phyloP scores from a whole-genome alignment of 2,329 filamentous ascomycete genomes.

The Penicillium concentricum region DNA sequence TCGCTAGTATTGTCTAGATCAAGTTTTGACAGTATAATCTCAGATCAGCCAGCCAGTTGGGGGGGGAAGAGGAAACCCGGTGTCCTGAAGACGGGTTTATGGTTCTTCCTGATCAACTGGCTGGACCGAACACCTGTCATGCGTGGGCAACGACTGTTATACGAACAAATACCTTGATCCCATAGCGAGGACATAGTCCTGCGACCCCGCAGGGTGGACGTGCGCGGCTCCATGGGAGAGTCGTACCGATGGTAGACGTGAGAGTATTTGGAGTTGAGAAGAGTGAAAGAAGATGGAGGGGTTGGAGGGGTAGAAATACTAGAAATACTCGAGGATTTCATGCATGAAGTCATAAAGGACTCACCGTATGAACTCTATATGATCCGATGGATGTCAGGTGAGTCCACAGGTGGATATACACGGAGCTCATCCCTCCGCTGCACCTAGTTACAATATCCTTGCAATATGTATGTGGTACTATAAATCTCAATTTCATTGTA shows the following conservation, averaged over 20 bases:
- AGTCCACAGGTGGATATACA: neutral
- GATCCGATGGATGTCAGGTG: neutral
- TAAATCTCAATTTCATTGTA: neutral
- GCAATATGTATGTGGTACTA: too few species aligned
- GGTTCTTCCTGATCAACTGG: neutral
- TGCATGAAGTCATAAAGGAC: neutral
- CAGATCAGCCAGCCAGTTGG: slow-evolving; percentile 53
- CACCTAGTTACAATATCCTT: neutral
- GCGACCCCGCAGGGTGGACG: slow-evolving; percentile 12
- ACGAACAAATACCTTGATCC: slow-evolving; percentile 47
- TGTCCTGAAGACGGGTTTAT: neutral
- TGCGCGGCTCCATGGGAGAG: slow-evolving; percentile 33
- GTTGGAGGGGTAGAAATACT: slow-evolving; percentile 24
- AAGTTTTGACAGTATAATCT: slow-evolving; percentile 80
- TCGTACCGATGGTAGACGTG: slow-evolving; percentile 28
- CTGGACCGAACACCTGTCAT: slow-evolving; percentile 45
- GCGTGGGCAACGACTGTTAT: slow-evolving; percentile 41
- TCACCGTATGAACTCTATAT: slow-evolving; percentile 20
- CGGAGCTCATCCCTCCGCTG: slow-evolving; percentile 2
- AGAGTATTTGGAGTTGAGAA: neutral
- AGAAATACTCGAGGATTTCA: too few species aligned
- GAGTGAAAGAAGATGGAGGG: neutral
- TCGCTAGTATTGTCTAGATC: slow-evolving; percentile 86
- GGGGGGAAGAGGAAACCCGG: slow-evolving; percentile 14
- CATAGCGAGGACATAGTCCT: slow-evolving; percentile 23